phyloP scores from a whole-genome alignment of 164 flowering plant genomes.

The Macadamia integrifolia region DNA sequence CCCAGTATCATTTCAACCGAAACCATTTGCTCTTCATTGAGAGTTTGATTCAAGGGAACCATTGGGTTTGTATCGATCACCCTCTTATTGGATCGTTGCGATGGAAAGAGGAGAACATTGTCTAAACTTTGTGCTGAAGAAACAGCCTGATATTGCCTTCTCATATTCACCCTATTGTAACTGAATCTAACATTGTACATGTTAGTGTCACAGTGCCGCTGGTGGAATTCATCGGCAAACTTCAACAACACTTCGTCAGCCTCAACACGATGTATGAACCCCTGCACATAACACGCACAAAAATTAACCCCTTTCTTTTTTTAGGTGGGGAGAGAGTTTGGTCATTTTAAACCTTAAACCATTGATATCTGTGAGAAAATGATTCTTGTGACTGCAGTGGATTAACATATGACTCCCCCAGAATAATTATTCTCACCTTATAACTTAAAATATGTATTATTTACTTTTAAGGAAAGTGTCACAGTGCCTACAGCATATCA shows the following conservation, averaged over 20 bases:
- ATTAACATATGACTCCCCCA: no score
- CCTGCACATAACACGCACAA: conserved; percentile 34
- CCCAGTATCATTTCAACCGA: conserved; percentile 75
- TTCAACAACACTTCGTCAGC: conserved; percentile 70
- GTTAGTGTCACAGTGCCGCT: conserved; percentile 25
- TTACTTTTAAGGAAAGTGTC: no score
- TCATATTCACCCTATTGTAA: conserved; percentile 58
- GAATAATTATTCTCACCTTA: no score
- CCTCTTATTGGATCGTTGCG: conserved; percentile 29
- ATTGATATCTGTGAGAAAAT: not conserved
- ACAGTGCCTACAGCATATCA: no score
- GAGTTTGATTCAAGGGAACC: conserved; percentile 39
- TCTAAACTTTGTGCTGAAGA: conserved; percentile 43
- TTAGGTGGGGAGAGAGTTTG: no score
- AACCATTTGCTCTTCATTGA: conserved; percentile 75
- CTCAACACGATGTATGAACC: conserved; percentile 73
- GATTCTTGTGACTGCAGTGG: no score
- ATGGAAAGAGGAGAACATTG: conserved; percentile 59
- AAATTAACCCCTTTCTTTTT: not conserved
- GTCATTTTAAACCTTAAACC: not conserved
- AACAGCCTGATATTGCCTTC: conserved; percentile 63
- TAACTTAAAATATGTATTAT: no score
- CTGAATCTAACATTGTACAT: conserved; percentile 56
- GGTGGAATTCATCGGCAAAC: conserved; percentile 53
- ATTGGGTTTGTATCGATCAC: conserved; percentile 29